Evolutionary conservation across 768 basidiomycete genomes (phyloP).

Genomic region (Zangia roseola): DNA sequence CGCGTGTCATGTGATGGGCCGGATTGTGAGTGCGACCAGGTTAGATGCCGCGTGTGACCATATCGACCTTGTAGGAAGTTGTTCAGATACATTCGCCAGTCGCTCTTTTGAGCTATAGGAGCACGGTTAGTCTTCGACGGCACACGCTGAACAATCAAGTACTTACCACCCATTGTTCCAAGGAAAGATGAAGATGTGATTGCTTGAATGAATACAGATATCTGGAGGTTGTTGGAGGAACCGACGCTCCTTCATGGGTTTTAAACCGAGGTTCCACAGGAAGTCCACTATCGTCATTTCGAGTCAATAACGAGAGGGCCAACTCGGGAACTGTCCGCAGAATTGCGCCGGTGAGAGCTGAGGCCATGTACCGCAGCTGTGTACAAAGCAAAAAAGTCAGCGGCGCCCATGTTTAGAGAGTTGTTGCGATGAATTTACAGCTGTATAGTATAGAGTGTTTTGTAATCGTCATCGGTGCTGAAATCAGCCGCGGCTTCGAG

Average conservation of each 20-base stretch:
- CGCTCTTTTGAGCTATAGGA: slow-evolving; percentile 20
- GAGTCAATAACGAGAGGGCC: slow-evolving; percentile 27
- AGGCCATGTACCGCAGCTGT: slow-evolving; percentile 20
- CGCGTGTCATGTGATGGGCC: slow-evolving; percentile 25
- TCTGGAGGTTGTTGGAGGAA: slow-evolving; percentile 7
- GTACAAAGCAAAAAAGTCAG: slow-evolving; percentile 4
- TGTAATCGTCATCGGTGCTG: slow-evolving; percentile 20
- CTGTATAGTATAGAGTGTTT: slow-evolving; percentile 19
- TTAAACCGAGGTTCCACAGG: slow-evolving; percentile 27
- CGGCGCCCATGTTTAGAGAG: slow-evolving; percentile 18
- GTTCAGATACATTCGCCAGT: slow-evolving; percentile 31
- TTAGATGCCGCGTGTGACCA: slow-evolving; percentile 25
- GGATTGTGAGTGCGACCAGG: slow-evolving; percentile 21
- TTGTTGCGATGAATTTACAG: slow-evolving; percentile 6
- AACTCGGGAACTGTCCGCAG: background rate
- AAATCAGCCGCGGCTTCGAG: slow-evolving; percentile 18
- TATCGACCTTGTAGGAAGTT: slow-evolving; percentile 33
- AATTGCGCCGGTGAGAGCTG: slow-evolving; percentile 6
- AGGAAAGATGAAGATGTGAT: background rate
- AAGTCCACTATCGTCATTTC: slow-evolving; percentile 20
- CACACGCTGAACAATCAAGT: background rate
- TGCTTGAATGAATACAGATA: slow-evolving; percentile 4
- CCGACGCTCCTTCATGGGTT: slow-evolving; percentile 7
- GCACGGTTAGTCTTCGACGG: background rate
- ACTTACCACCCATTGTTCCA: slow-evolving; percentile 20